A percentile compares a stretch with the other conserved stretches of the same genome.
Evolutionary conservation across 192 early-diverging fungal species (phyloP).

Genomic region (Mortierella alpina): DNA sequence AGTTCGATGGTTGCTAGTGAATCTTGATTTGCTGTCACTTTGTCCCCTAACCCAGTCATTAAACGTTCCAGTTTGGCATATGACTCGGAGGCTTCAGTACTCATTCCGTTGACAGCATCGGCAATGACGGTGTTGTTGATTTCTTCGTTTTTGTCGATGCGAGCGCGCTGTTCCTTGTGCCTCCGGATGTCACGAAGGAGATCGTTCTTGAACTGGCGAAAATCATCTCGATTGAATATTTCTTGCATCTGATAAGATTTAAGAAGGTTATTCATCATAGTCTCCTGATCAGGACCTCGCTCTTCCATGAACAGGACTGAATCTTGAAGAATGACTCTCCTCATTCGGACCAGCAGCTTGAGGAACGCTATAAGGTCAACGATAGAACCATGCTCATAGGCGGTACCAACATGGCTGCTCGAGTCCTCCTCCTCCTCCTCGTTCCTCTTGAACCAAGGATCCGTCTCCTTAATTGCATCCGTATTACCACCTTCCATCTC

Average conservation of each 20-base stretch:
- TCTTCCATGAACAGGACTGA: background rate
- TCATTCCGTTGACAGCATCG: background rate
- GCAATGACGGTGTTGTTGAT: slow-evolving; percentile 2
- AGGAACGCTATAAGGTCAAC: slow-evolving; percentile 2
- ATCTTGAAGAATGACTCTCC: slow-evolving; percentile 1
- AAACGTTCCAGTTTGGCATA: no score
- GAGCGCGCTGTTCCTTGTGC: background rate
- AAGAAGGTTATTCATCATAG: background rate
- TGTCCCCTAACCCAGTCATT: no score
- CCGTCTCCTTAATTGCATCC: background rate
- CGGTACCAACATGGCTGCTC: background rate
- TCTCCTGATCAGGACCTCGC: background rate
- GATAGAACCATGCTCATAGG: background rate
- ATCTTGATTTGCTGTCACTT: no score
- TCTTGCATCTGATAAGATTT: background rate
- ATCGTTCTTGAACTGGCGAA: background rate
- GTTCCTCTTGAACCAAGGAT: background rate
- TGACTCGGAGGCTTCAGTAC: no score
- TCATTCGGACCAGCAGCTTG: slow-evolving; percentile 5
- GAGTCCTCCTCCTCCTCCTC: background rate
- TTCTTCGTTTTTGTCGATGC: background rate
- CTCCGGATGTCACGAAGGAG: background rate
- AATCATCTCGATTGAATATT: background rate
- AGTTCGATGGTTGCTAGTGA: no score
- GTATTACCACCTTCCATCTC: slow-evolving; percentile 1